A percentile compares a stretch with the other conserved stretches of the same genome.
phyloP scores from a whole-genome alignment of 306 rosid species.

The Medicago lupulina region DNA sequence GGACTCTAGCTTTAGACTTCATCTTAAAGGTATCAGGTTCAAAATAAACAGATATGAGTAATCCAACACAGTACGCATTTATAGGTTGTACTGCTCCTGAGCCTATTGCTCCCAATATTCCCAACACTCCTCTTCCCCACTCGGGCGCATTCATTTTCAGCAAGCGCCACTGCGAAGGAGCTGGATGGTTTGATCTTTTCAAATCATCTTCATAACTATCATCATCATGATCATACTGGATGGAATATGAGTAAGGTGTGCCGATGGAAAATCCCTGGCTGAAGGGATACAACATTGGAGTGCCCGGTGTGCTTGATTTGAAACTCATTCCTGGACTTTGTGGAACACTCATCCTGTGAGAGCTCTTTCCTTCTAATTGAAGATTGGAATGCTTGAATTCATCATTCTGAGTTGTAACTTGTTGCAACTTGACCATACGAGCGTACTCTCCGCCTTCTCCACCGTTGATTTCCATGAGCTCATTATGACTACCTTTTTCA shows the following conservation, averaged over 20 bases:
- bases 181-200: slow-evolving; percentile 50
- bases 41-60: slow-evolving; percentile 73
- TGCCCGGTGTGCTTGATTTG: slow-evolving; percentile 61
- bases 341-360: slow-evolving; percentile 56
- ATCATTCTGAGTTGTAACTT: slow-evolving; percentile 55
- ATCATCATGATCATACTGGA: slow-evolving; percentile 68
- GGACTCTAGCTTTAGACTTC: slow-evolving; percentile 60
- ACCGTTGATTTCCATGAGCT: slow-evolving; percentile 62
- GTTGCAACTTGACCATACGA: slow-evolving; percentile 82
- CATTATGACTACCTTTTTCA: slow-evolving; percentile 72
- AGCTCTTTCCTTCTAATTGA: slow-evolving; percentile 53
- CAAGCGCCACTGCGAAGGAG: slow-evolving; percentile 79
- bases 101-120: slow-evolving; percentile 82
- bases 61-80: slow-evolving; percentile 82
- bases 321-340: slow-evolving; percentile 67
- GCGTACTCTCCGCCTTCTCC: slow-evolving; percentile 73
- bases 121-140: slow-evolving; percentile 72
- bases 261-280: slow-evolving; percentile 74
- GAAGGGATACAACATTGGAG: slow-evolving; percentile 58
- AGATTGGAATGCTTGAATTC: slow-evolving; percentile 44
- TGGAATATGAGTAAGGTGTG: slow-evolving; percentile 78
- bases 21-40: slow-evolving; percentile 53
- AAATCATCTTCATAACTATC: slow-evolving; percentile 59
- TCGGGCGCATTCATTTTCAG: slow-evolving; percentile 86
- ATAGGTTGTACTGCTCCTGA: slow-evolving; percentile 90